These are phyloP conservation scores for Debaryomyces maramus DNA, from an alignment of 805 yeast species.

Conservation along the genomic window DNA sequence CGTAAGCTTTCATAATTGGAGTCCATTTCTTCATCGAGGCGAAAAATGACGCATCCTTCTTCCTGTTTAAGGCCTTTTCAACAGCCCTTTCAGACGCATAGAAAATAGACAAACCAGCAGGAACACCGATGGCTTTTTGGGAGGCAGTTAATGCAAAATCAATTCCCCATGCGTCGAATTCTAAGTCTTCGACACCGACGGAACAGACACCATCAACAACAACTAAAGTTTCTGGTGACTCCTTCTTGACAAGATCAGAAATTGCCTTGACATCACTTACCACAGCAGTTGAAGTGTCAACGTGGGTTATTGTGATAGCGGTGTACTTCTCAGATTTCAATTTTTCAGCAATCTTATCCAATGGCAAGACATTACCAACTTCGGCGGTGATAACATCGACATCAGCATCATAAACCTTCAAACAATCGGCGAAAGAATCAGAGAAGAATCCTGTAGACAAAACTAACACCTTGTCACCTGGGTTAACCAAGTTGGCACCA, in stretches of 20 bases:
- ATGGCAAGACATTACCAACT: conserved; percentile 69
- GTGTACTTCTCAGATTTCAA: conserved; percentile 55
- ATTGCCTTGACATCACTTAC: conserved; percentile 67
- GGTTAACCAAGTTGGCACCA: conserved; percentile 67
- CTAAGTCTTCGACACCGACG: conserved; percentile 81
- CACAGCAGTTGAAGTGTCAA: conserved; percentile 96
- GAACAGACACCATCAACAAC: conserved; percentile 96
- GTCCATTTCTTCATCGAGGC: conserved; percentile 81
- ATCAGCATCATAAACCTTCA: conserved; percentile 69
- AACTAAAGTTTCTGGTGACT: conserved; percentile 78
- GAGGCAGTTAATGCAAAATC: conserved; percentile 91
- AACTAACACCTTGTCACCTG: conserved; percentile 73
- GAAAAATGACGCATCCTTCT: conserved; percentile 55
- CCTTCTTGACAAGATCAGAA: conserved; percentile 56
- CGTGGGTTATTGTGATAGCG: conserved; percentile 86
- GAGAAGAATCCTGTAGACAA: conserved; percentile 90
- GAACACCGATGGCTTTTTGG: conserved; percentile 93
- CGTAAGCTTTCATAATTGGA: conserved; percentile 86
- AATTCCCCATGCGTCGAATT: conserved; percentile 86
- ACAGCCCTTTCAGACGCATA: conserved; percentile 77
- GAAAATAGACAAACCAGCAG: conserved; percentile 84
- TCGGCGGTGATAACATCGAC: conserved; percentile 74
- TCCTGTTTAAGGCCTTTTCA: conserved; percentile 50
- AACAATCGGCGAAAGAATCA: conserved; percentile 76
- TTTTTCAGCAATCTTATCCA: conserved; percentile 53